Conservation (phyloP, 2,329 filamentous ascomycete genomes). For the Rutstroemia sp. region DNA sequence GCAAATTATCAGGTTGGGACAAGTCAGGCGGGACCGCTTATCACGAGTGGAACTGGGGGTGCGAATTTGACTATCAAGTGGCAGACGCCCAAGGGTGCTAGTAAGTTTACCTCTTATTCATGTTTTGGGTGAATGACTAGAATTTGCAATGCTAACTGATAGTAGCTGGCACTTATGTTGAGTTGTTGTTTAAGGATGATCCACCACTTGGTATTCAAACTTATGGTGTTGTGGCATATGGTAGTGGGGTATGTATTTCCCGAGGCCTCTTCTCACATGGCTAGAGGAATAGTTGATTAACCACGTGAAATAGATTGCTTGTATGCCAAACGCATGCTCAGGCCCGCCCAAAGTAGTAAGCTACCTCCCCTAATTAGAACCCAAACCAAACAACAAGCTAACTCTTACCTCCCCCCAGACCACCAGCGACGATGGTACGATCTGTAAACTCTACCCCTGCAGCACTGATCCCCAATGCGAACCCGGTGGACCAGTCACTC, state of each 20-base stretch:
- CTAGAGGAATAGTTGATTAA: neutral
- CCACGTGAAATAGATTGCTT: neutral
- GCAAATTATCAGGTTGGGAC: neutral
- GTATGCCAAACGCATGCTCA: neutral
- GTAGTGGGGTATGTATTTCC: neutral
- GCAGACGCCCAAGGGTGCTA: neutral
- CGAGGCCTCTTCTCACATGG: neutral
- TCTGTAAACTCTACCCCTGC: neutral
- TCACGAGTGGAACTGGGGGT: neutral
- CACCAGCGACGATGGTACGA: neutral
- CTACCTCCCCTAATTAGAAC: neutral
- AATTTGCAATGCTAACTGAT: neutral
- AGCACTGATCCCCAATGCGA: neutral
- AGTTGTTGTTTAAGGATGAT: neutral
- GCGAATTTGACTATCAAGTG: neutral
- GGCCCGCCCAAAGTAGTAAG: neutral
- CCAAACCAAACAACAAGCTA: neutral
- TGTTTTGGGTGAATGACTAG: neutral
- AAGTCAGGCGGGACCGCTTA: neutral
- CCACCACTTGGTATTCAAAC: conserved; percentile 1
- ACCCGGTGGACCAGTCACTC: neutral
- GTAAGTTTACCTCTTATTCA: neutral
- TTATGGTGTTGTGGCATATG: neutral
- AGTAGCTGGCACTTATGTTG: neutral
- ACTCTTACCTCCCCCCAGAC: neutral